Evolutionary conservation across 2,329 filamentous ascomycete species (phyloP), one percentile per base, ranked within the genome.

Genomic region (Phialemoniopsis sp.): DNA sequence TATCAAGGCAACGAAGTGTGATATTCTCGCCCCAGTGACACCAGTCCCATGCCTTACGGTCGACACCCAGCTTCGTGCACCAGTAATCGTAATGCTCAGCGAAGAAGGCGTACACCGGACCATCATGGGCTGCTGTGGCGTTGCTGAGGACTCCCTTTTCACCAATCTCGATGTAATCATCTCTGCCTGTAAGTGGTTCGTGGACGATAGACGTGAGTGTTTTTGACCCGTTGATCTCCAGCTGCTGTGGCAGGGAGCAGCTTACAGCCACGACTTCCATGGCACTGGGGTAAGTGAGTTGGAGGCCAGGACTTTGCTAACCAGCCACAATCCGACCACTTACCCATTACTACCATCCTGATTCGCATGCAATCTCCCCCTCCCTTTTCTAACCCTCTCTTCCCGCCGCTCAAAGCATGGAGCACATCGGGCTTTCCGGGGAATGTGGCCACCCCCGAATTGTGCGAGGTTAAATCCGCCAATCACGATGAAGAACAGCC

Each of bases 251-350:
- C 16, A 37, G 15, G 3, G 47, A 45, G 18, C 29, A 30, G 29
- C 51, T 54, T 4, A 54, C 47, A 12, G 51, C 51, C 19, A 54
- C 29, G 19, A 53, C 49, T 14, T 53, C 47, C 51, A 54, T 54
- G 21, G 13, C n/a, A n/a, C n/a, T n/a, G n/a, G n/a, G n/a, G n/a
- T n/a, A n/a, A n/a, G n/a, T n/a, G n/a, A n/a, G n/a, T n/a, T n/a
- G n/a, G n/a, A n/a, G n/a, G n/a, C n/a, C n/a, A n/a, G n/a, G n/a
- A n/a, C n/a, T n/a, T n/a, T n/a, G n/a, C n/a, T n/a, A n/a, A n/a
- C n/a, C n/a, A n/a, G n/a, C n/a, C n/a, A n/a, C n/a, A n/a, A n/a
- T n/a, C n/a, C n/a, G n/a, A n/a, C n/a, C n/a, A n/a, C n/a, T n/a
- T n/a, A n/a, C n/a, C n/a, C n/a, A n/a, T n/a, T n/a, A n/a, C n/a